Evolutionary conservation across 2,329 filamentous ascomycete species (phyloP), one percentile per base, ranked within the genome.

Genomic region (Colletotrichum acutatum): DNA sequence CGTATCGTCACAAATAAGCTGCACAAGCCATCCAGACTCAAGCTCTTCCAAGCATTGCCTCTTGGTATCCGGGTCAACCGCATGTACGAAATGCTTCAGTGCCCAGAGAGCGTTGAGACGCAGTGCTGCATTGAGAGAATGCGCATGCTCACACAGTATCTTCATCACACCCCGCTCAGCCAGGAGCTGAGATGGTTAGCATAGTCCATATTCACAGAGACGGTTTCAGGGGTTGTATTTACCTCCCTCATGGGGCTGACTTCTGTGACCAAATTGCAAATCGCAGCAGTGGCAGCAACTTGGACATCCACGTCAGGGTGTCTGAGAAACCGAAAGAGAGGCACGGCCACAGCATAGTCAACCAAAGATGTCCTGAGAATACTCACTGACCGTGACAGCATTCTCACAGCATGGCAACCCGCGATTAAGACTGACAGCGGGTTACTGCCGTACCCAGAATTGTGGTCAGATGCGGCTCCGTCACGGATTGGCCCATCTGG

Each of bases 171-270:
- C 94, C 5, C 89, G 89, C 61, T 93, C 90, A 7, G 93, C 88
- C 42, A 98, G 90, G 56, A 91, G 87, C 91, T 96, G 76, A 57
- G 53, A 58, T 64, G 37, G 73, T 73, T 74, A 58, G 56, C n/a
- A 7, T 4, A 30, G 9, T 26, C 52, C 19, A 28, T 9, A n/a
- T 30, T 16, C 6, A n/a, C 5, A 26, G 24, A 42, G 3, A 26
- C 30, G 19, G n/a, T 32, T 22, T 12, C 26, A n/a, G 14, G 5
- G 42, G 22, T 11, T 37, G 49, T 22, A 86, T 92, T 85, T 81
- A 96, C 94, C 80, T 95, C 91, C 81, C 94, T 92, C 90, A 98
- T 95, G 0, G 97, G 95, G 79, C 95, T 98, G 77, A 97, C 94
- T 75, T 97, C 94, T 59, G 95, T 87, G 6, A 97, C 89, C 61